These are phyloP conservation scores for Strobilomyces echinocephalus DNA, from an alignment of 768 basidiomycete genomes.

Conservation along the genomic window DNA sequence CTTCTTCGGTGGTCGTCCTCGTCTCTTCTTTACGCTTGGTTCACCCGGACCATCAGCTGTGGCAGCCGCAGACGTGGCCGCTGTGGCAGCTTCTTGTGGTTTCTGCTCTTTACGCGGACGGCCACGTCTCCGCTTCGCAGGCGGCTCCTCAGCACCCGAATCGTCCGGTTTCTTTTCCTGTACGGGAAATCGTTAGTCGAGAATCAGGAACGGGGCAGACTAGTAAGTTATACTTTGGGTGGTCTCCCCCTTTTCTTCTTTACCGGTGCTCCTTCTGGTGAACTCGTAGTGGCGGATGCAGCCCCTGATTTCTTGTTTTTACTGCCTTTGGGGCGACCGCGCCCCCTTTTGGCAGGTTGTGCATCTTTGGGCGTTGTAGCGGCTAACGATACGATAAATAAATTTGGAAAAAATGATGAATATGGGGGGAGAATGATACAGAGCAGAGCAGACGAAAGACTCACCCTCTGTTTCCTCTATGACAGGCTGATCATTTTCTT, in stretches of 20 bases:
- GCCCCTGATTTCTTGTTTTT: slow-evolving; percentile 60
- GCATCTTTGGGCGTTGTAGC: slow-evolving; percentile 37
- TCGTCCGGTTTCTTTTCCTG: slow-evolving; percentile 36
- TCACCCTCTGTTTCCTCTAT: slow-evolving; percentile 30
- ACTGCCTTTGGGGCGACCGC: slow-evolving; percentile 87
- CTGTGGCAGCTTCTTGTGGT: slow-evolving; percentile 38
- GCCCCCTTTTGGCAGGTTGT: slow-evolving; percentile 61
- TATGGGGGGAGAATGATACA: slow-evolving; percentile 9
- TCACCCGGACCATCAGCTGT: slow-evolving; percentile 43
- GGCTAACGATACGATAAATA: slow-evolving; percentile 29
- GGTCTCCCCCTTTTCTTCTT: slow-evolving; percentile 50
- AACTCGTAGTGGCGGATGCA: slow-evolving; percentile 25
- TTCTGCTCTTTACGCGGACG: slow-evolving; percentile 67
- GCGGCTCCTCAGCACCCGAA: slow-evolving; percentile 50
- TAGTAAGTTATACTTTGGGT: slow-evolving; percentile 39
- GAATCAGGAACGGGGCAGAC: slow-evolving; percentile 19
- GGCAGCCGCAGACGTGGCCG: slow-evolving; percentile 24
- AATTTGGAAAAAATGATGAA: slow-evolving; percentile 18
- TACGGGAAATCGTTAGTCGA: slow-evolving; percentile 9
- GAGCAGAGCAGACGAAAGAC: slow-evolving; percentile 13
- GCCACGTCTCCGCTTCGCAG: slow-evolving; percentile 65
- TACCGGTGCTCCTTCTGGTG: slow-evolving; percentile 26
- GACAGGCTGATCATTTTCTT: slow-evolving; percentile 43
- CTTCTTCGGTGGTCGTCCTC: slow-evolving; percentile 63
- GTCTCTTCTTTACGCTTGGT: slow-evolving; percentile 58